Evolutionary conservation across 208 protist genomes (phyloP), one percentile per base, ranked within the genome.

Genomic region (Perkinsela sp.): DNA sequence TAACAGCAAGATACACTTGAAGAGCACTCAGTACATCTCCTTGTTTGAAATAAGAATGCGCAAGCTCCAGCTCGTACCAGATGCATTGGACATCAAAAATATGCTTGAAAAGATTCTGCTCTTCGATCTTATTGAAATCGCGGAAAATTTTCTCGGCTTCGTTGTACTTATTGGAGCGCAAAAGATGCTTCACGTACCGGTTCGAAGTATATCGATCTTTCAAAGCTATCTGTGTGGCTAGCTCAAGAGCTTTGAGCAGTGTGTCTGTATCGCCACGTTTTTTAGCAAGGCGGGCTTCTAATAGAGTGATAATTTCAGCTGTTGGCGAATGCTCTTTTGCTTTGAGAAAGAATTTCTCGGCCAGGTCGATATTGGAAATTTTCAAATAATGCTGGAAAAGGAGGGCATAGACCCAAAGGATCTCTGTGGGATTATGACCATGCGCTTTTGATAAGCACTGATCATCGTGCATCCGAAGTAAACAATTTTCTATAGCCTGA

Each of bases 271-370:
- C 84, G 70, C 90, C 87, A 68, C 79, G 76, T 0, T 77, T 74
- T 67, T 80, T 80, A 66, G 80, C 78, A 68, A 96, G 84, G 71
- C 83, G 83, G 0, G 83, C 89, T 74, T 95, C 92, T 72, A 85
- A 73, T 13, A 91, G 66, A 75, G 95, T 95, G 16, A 96, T 72
- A 57, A 96, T 80, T 66, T 95, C 75, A 29, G 93, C 71, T 0
- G 94, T 97, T 29, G 95, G 94, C 2, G 93, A 97, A 83, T 98
- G 94, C 15, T 67, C 76, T 67, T 97, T 89, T 0, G 88, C 91
- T 48, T 77, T 74, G 6, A 94, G 78, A 40, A 93, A 79, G 75
- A 85, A 87, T 31, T 66, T 32, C n/a, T 93, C 75, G 6, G 92
- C 93, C 32, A 67, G 48, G 16, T 72, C 70, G 67, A 72, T 82